A percentile compares a stretch with the other conserved stretches of the same genome.
Evolutionary conservation across 108 stramenopile species (phyloP).

Genomic region (Stephanodiscus minutulus): DNA sequence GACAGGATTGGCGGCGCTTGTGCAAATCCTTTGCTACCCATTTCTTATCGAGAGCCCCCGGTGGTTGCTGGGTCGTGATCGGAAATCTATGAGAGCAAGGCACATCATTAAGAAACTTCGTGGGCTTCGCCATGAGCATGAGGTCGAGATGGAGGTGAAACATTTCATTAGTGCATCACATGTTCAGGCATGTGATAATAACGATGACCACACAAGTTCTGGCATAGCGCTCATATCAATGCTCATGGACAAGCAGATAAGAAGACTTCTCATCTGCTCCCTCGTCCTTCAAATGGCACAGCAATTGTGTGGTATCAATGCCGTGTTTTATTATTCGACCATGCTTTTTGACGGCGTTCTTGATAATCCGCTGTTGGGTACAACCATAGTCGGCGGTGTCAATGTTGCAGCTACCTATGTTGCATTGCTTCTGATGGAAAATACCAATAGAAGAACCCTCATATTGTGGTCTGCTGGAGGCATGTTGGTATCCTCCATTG

Average conservation of each 20-base stretch:
- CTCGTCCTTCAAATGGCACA: slow-evolving; percentile 65
- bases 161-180: slow-evolving; percentile 40
- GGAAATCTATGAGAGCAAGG: slow-evolving; percentile 70
- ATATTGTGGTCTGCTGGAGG: slow-evolving; percentile 57
- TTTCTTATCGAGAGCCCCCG: slow-evolving; percentile 51
- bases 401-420: slow-evolving; percentile 80
- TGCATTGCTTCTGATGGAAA: slow-evolving; percentile 79
- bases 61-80: slow-evolving; percentile 58
- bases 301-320: slow-evolving; percentile 84
- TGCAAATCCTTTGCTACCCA: slow-evolving; percentile 47
- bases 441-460: slow-evolving; percentile 52
- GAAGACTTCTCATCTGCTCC: slow-evolving; percentile 48
- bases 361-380: slow-evolving; percentile 68
- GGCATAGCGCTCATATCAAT: slow-evolving; percentile 57
- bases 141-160: slow-evolving; percentile 25
- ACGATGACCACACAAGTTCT: slow-evolving; percentile 30
- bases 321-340: slow-evolving; percentile 81
- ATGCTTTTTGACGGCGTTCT: slow-evolving; percentile 75
- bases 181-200: slow-evolving; percentile 33
- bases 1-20: slow-evolving; percentile 59
- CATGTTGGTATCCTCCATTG: slow-evolving; percentile 42
- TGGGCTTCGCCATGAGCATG: slow-evolving; percentile 30
- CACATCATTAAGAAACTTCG: slow-evolving; percentile 67
- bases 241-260: slow-evolving; percentile 44
- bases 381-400: slow-evolving; percentile 56